Percentiles rank a stretch among this genome's conserved stretches.
Evolutionary conservation across 73 alveolate species (phyloP).

Genomic region (Breviolum minutum): DNA sequence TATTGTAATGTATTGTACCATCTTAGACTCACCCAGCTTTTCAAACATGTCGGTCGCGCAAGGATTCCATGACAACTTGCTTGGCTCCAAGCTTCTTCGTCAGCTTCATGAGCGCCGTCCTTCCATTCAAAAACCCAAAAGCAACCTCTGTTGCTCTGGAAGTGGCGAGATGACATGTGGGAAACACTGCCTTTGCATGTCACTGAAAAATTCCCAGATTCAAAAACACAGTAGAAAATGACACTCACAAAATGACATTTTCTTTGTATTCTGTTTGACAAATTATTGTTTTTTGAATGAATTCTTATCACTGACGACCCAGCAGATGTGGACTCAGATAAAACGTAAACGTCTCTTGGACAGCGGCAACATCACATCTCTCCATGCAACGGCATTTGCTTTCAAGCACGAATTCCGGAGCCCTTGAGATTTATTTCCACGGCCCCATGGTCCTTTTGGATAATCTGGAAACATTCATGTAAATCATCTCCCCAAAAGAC

Average conservation of each 20-base stretch:
- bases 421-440: neutral
- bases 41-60: slow-evolving; percentile 32
- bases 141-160: no score
- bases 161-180: no score
- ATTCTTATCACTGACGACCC: no score
- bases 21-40: neutral
- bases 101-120: slow-evolving; percentile 51
- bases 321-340: no score
- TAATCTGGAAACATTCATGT: slow-evolving; percentile 45
- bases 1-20: neutral
- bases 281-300: no score
- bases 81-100: slow-evolving; percentile 47
- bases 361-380: no score
- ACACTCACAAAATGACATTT: no score
- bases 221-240: no score
- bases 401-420: neutral
- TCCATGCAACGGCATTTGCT: neutral
- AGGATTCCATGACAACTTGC: slow-evolving; percentile 71
- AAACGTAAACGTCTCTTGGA: no score
- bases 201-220: no score
- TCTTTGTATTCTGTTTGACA: no score
- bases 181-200: no score
- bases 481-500: neutral
- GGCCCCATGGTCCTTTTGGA: slow-evolving; percentile 34
- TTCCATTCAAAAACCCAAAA: neutral